Evolutionary conservation across 176 grass and related monocot species (phyloP).

Genomic region (Tillandsia leiboldiana): DNA sequence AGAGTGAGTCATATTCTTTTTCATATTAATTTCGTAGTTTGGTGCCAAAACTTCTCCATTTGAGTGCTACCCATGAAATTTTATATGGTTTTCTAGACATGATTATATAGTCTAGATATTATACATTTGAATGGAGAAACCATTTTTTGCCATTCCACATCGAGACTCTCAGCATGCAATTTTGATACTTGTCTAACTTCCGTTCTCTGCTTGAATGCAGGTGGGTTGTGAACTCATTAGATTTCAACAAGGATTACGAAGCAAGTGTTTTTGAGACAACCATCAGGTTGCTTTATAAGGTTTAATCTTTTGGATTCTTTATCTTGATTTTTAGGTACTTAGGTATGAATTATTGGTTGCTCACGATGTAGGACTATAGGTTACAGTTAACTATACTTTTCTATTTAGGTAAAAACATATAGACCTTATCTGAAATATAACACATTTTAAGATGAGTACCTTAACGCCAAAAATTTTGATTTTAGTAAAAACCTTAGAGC

Average conservation of each 20-base stretch:
- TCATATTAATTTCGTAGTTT: slow-evolving; percentile 7
- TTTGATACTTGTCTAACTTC: neutral
- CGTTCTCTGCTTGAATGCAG: slow-evolving; percentile 40
- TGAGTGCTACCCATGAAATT: neutral
- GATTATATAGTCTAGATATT: neutral
- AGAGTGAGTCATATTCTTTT: slow-evolving; percentile 64
- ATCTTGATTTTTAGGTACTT: neutral
- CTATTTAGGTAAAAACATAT: neutral
- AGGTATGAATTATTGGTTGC: neutral
- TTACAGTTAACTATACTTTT: neutral
- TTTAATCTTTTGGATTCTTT: slow-evolving; percentile 62
- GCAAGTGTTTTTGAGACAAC: slow-evolving; percentile 99
- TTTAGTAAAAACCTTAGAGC: too few species aligned
- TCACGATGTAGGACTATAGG: neutral
- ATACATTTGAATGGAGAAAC: neutral
- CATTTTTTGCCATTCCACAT: neutral
- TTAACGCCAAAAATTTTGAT: too few species aligned
- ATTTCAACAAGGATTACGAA: slow-evolving; percentile 98
- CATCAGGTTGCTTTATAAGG: slow-evolving; percentile 99
- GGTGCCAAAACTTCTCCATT: neutral
- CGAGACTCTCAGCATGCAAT: neutral
- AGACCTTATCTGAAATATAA: too few species aligned
- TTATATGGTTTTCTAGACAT: neutral
- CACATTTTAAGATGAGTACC: too few species aligned
- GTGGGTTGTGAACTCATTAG: slow-evolving; percentile 87